Conservation (phyloP, 345 rosid genomes). For the Eucalyptus guilfoylei region DNA sequence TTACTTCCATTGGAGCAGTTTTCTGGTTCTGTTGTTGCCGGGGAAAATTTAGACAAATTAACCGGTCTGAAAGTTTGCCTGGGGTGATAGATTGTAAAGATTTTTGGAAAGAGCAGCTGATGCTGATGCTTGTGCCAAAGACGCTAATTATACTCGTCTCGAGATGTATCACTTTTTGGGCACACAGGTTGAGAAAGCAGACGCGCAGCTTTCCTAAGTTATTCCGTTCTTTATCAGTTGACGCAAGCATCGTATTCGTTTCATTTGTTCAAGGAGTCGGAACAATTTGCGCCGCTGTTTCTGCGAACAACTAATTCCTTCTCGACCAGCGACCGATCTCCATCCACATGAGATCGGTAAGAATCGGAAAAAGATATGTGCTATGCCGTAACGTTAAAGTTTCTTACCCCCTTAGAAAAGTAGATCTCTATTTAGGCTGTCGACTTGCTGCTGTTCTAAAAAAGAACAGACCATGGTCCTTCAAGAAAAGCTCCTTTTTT, state of each 20-base stretch:
- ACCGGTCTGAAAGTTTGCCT: background rate
- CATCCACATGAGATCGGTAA: background rate
- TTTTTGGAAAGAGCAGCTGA: background rate
- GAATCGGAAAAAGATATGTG: background rate
- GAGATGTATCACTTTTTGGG: background rate
- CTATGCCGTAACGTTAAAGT: background rate
- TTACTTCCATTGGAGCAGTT: background rate
- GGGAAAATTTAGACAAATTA: background rate
- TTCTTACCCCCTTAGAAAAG: background rate
- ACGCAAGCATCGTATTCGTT: background rate
- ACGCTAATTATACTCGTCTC: background rate
- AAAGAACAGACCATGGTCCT: background rate
- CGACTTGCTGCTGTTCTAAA: background rate
- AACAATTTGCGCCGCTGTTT: background rate
- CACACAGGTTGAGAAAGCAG: background rate
- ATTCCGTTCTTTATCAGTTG: background rate
- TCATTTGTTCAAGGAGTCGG: background rate
- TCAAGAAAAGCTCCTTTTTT: background rate
- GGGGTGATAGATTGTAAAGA: background rate
- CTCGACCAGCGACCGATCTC: background rate
- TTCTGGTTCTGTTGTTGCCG: background rate
- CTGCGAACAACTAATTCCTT: background rate
- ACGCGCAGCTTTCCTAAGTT: background rate
- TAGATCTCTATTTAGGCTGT: background rate
- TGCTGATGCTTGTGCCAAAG: background rate